Evolutionary conservation across 1,284 basidiomycete species (phyloP).

Genomic region (Ustilago lituana): DNA sequence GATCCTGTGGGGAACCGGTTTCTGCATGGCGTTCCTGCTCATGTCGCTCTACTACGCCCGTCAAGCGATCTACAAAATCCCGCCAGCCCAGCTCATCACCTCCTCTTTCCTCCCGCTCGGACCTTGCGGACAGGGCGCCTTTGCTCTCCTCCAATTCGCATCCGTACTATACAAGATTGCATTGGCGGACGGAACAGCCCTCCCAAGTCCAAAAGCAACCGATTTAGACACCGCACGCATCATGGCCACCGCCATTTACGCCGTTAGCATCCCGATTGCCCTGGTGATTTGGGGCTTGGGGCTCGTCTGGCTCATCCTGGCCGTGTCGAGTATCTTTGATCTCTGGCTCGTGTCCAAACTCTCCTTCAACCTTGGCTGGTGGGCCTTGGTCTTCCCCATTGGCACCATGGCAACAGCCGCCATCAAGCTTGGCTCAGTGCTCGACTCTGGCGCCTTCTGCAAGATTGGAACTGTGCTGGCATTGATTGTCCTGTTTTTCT

Average conservation of each 20-base stretch:
- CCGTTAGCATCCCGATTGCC: conserved; percentile 51
- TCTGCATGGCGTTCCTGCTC: conserved; percentile 72
- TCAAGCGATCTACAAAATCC: conserved; percentile 69
- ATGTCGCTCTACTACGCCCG: conserved; percentile 73
- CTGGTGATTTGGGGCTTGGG: conserved; percentile 70
- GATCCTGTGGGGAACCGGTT: conserved; percentile 69
- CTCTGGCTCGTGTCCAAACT: conserved; percentile 47
- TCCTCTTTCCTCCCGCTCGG: conserved; percentile 74
- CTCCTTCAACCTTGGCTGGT: conserved; percentile 61
- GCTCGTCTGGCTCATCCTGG: conserved; percentile 69
- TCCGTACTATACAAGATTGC: conserved; percentile 33
- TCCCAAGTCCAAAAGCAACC: conserved; percentile 11
- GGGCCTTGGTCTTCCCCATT: conserved; percentile 58
- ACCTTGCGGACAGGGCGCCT: conserved; percentile 74
- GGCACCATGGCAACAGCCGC: conserved; percentile 52
- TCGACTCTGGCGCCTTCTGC: conserved; percentile 49
- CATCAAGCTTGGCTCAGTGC: conserved; percentile 44
- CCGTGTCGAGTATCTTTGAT: conserved; percentile 60
- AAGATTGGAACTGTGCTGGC: conserved; percentile 49
- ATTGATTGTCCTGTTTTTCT: conserved; percentile 45
- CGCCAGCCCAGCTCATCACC: conserved; percentile 71
- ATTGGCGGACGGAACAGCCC: conserved; percentile 12
- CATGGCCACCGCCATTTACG: conserved; percentile 56
- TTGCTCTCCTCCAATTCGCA: conserved; percentile 71
- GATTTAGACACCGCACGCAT: conserved; percentile 26